These are phyloP conservation scores for Phytopythium ostracodes DNA, from an alignment of 352 stramenopile genomes.

Conservation along the genomic window DNA sequence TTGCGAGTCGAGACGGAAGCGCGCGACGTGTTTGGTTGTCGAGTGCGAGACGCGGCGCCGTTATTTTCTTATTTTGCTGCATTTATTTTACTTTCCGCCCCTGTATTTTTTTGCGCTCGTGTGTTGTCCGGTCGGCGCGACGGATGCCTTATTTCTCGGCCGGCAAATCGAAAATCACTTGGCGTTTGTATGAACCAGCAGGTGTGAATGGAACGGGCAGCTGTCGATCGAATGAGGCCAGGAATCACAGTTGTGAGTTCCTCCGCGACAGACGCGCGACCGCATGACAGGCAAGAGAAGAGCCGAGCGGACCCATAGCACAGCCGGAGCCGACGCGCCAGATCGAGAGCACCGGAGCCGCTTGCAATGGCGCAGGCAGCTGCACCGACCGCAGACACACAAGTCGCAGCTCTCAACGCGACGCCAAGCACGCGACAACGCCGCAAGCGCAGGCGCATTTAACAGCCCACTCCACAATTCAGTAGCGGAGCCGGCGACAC, in stretches of 20 bases:
- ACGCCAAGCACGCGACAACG: no score
- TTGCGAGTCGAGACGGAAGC: neutral
- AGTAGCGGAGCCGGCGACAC: no score
- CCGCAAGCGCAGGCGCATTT: no score
- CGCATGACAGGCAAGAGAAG: neutral
- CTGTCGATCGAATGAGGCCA: slow-evolving; percentile 6
- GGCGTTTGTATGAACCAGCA: neutral
- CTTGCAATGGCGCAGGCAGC: no score
- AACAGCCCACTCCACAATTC: no score
- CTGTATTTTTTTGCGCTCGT: neutral
- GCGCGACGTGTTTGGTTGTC: neutral
- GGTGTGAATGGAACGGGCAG: neutral
- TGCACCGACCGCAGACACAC: no score
- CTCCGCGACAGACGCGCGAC: slow-evolving; percentile 1
- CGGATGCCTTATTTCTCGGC: neutral
- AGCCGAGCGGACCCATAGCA: neutral
- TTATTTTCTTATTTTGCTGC: neutral
- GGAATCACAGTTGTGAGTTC: neutral
- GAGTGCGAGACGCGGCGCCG: neutral
- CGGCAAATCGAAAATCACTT: neutral
- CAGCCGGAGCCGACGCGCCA: no score
- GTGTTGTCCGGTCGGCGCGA: neutral
- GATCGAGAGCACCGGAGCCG: no score
- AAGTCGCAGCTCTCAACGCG: no score
- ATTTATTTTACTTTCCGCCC: slow-evolving; percentile 5